These are phyloP conservation scores for Aphanomyces cochlioides DNA, from an alignment of 352 stramenopile genomes.

Conservation along the genomic window DNA sequence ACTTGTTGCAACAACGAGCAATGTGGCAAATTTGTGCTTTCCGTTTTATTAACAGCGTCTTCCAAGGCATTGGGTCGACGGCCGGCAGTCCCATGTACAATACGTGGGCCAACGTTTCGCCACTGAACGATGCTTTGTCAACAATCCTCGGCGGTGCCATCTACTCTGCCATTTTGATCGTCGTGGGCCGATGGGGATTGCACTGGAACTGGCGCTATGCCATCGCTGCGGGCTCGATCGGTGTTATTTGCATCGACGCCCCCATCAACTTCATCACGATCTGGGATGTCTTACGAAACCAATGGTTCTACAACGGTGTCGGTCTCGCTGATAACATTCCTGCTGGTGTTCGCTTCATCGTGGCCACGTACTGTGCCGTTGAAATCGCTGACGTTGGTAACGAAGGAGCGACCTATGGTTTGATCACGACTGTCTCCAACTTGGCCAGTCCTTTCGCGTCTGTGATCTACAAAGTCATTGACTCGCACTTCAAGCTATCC, in stretches of 20 bases:
- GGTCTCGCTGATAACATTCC: constrained; percentile 52
- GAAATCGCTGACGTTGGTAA: constrained; percentile 47
- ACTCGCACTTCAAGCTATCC: constrained; percentile 51
- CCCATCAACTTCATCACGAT: constrained; percentile 54
- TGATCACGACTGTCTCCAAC: constrained; percentile 55
- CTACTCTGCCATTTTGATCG: constrained; percentile 45
- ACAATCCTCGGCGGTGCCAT: constrained; percentile 47
- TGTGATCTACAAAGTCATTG: constrained; percentile 54
- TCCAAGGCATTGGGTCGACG: constrained; percentile 60
- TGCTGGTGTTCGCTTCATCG: constrained; percentile 47
- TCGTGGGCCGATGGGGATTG: constrained; percentile 47
- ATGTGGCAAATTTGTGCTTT: constrained; percentile 60
- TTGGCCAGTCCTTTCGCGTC: constrained; percentile 49
- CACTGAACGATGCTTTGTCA: constrained; percentile 57
- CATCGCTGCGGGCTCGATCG: constrained; percentile 44
- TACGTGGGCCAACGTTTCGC: constrained; percentile 55
- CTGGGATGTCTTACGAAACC: constrained; percentile 50
- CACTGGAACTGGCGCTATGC: constrained; percentile 57
- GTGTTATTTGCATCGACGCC: constrained; percentile 41
- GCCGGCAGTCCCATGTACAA: constrained; percentile 53
- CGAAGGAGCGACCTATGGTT: constrained; percentile 48
- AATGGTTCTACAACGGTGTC: constrained; percentile 62
- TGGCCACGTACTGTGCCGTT: constrained; percentile 54
- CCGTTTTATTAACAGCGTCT: constrained; percentile 60
- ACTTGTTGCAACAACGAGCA: constrained; percentile 51